Evolutionary conservation across 169 alveolate species (phyloP).

Genomic region (Cryptosporidium sp.): DNA sequence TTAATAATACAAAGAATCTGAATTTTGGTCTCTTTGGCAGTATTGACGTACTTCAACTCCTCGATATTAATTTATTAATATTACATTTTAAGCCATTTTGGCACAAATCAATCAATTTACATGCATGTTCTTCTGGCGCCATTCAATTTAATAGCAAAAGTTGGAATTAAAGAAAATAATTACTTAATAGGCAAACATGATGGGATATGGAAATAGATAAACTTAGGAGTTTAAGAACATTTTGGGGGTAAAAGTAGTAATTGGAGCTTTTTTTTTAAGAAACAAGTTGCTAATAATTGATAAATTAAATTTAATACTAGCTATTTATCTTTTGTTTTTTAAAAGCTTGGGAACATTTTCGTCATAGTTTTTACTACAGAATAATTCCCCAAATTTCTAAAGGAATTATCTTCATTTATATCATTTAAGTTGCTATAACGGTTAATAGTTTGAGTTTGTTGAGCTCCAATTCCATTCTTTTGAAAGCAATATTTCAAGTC

Average conservation of each 20-base stretch:
- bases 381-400: not conserved
- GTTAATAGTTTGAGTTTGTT: not conserved
- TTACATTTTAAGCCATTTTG: not conserved
- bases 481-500: not conserved
- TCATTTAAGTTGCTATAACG: not conserved
- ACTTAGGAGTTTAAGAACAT: not conserved
- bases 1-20: too few relatives aligned
- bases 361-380: slow-evolving; percentile 11
- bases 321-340: not conserved
- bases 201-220: not conserved
- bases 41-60: not conserved
- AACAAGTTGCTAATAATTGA: not conserved
- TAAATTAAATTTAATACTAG: not conserved
- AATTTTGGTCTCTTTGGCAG: too few relatives aligned
- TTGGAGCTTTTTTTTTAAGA: not conserved
- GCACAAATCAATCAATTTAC: not conserved
- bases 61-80: not conserved
- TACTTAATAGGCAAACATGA: too few relatives aligned
- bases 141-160: not conserved
- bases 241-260: not conserved
- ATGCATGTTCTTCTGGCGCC: not conserved
- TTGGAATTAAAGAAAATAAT: not conserved
- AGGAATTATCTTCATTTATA: not conserved
- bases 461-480: not conserved
- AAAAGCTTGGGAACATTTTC: slow-evolving; percentile 36